Conservation (phyloP, 169 alveolate species). For the Plasmodium inui region DNA sequence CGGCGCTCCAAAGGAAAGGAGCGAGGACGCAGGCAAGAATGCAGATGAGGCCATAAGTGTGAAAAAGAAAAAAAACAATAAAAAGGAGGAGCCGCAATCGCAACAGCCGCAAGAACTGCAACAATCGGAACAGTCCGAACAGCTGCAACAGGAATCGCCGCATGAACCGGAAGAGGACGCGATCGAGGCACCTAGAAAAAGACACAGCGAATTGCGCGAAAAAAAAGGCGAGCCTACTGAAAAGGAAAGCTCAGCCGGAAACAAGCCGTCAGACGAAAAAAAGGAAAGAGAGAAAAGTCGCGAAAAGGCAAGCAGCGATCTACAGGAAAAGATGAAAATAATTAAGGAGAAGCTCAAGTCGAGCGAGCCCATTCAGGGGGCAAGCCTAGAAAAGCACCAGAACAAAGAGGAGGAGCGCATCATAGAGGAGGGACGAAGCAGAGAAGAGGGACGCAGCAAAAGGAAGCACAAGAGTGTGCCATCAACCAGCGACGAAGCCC, state of each 20-base stretch:
- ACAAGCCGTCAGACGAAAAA: slow-evolving; percentile 2
- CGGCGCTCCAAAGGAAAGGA: neutral
- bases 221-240: neutral
- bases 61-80: neutral
- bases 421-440: neutral
- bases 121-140: neutral
- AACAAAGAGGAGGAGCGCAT: neutral
- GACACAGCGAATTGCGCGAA: neutral
- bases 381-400: neutral
- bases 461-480: slow-evolving; percentile 12
- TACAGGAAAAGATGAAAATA: slow-evolving; percentile 35
- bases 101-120: too few relatives aligned
- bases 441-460: neutral
- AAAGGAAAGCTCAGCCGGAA: slow-evolving; percentile 3
- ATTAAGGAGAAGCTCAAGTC: slow-evolving; percentile 38
- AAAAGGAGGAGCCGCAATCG: neutral
- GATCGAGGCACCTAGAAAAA: neutral
- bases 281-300: neutral
- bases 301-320: neutral
- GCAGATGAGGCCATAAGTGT: neutral
- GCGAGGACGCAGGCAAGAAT: neutral
- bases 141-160: neutral
- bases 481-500: slow-evolving; percentile 16
- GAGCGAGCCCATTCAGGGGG: neutral
- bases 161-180: neutral